phyloP scores from a whole-genome alignment of 345 rosid species.

The Ricinus communis region DNA sequence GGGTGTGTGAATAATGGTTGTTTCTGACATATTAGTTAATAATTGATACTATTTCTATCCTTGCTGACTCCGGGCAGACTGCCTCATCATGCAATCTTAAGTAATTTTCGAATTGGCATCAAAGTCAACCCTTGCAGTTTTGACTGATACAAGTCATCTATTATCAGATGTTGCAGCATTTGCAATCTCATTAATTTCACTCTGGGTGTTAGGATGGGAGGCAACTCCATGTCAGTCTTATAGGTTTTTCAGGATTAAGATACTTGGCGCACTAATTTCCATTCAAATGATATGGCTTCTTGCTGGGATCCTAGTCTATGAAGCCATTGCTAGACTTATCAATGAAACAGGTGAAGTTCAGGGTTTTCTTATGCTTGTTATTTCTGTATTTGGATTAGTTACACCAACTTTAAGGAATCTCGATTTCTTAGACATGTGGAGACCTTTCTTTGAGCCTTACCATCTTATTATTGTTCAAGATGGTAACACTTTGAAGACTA shows the following conservation, averaged over 20 bases:
- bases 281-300: conserved; percentile 80
- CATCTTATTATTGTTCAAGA: conserved; percentile 96
- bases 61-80: too few relatives aligned
- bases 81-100: too few relatives aligned
- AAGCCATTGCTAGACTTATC: conserved; percentile 61
- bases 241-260: conserved; percentile 70
- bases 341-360: conserved; percentile 47
- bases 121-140: conserved; percentile 67
- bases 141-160: conserved; percentile 75
- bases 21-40: too few relatives aligned
- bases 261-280: conserved; percentile 70
- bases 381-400: conserved; percentile 61
- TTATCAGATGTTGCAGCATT: conserved; percentile 79
- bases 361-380: conserved; percentile 61
- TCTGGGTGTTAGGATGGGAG: conserved; percentile 86
- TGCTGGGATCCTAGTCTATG: conserved; percentile 69
- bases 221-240: conserved; percentile 68
- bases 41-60: too few relatives aligned
- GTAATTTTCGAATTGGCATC: too few relatives aligned
- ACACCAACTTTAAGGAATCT: conserved; percentile 92
- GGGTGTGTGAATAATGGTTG: too few relatives aligned
- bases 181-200: conserved; percentile 62
- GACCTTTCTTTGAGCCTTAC: conserved; percentile 92
- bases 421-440: conserved; percentile 97
- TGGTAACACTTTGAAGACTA: conserved; percentile 84